These are phyloP conservation scores for Aspergillus carbonarius DNA, from an alignment of 2,329 filamentous ascomycete genomes.

Conservation along the genomic window DNA sequence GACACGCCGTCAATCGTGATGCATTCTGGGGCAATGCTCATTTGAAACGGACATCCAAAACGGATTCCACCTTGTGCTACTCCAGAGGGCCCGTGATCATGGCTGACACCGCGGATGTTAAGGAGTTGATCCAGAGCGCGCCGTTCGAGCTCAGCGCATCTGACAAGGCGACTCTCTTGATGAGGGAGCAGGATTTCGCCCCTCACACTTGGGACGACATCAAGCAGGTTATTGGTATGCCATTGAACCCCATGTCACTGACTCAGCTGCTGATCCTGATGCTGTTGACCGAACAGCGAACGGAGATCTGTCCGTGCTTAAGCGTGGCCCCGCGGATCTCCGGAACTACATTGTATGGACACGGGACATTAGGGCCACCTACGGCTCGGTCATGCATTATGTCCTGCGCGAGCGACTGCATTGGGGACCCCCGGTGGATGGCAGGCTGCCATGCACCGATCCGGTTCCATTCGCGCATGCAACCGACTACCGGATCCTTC, in stretches of 20 bases:
- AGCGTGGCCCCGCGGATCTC: not conserved
- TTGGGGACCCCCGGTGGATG: not conserved
- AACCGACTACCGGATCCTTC: slow-evolving; percentile 4
- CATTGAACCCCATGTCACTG: too few species aligned
- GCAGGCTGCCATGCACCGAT: not conserved
- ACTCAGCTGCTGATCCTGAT: too few species aligned
- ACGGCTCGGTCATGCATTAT: not conserved
- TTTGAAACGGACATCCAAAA: not conserved
- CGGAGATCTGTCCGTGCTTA: not conserved
- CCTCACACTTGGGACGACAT: not conserved
- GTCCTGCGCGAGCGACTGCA: not conserved
- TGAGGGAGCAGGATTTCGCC: not conserved
- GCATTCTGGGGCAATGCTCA: too few species aligned
- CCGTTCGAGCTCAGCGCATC: slow-evolving; percentile 1
- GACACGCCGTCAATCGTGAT: too few species aligned
- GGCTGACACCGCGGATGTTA: not conserved
- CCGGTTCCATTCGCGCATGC: not conserved
- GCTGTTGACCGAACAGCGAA: not conserved
- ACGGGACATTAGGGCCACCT: not conserved
- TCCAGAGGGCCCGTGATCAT: not conserved
- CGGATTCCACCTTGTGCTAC: not conserved
- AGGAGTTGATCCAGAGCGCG: not conserved
- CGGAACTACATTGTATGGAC: slow-evolving; percentile 7
- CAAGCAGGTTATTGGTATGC: not conserved
- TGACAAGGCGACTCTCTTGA: not conserved